phyloP scores from a whole-genome alignment of 176 grass and related monocot genomes.

The Paspalum notatum region DNA sequence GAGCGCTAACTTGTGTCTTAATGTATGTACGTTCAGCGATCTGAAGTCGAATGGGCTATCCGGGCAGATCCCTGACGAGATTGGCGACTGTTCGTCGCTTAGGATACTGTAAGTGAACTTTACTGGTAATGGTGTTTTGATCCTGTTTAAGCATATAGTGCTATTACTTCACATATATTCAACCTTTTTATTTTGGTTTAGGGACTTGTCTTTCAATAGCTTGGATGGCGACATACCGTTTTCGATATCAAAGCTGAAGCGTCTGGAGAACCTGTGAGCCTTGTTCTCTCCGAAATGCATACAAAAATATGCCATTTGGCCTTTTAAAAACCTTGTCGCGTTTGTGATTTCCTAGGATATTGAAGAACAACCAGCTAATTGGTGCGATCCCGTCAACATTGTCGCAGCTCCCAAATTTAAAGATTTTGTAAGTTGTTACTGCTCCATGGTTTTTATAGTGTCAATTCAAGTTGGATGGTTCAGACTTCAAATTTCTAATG shows the following conservation, averaged over 20 bases:
- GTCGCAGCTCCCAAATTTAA: slow-evolving; percentile 93
- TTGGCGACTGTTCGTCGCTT: slow-evolving; percentile 83
- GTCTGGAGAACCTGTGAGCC: slow-evolving; percentile 71
- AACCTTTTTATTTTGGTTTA: slow-evolving; percentile 21
- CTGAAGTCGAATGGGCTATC: slow-evolving; percentile 78
- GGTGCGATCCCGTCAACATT: slow-evolving; percentile 85
- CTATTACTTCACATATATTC: neutral
- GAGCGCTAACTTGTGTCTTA: neutral
- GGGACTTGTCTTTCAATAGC: slow-evolving; percentile 94
- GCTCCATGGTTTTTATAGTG: neutral
- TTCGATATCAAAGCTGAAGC: slow-evolving; percentile 93
- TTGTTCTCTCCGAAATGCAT: slow-evolving; percentile 15
- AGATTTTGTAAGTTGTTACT: slow-evolving; percentile 70
- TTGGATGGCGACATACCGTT: slow-evolving; percentile 94
- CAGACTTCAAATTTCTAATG: neutral
- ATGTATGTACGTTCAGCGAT: slow-evolving; percentile 48
- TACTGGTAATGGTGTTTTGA: neutral
- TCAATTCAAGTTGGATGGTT: neutral
- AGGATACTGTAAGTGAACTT: slow-evolving; percentile 62
- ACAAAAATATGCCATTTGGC: neutral
- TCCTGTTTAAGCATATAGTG: neutral
- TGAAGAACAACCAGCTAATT: slow-evolving; percentile 93
- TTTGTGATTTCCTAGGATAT: slow-evolving; percentile 53
- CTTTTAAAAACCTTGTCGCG: neutral
- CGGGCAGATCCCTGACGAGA: slow-evolving; percentile 95